These are phyloP conservation scores for Colletotrichum spaethianum DNA, from an alignment of 2,329 filamentous ascomycete species.

Conservation along the genomic window DNA sequence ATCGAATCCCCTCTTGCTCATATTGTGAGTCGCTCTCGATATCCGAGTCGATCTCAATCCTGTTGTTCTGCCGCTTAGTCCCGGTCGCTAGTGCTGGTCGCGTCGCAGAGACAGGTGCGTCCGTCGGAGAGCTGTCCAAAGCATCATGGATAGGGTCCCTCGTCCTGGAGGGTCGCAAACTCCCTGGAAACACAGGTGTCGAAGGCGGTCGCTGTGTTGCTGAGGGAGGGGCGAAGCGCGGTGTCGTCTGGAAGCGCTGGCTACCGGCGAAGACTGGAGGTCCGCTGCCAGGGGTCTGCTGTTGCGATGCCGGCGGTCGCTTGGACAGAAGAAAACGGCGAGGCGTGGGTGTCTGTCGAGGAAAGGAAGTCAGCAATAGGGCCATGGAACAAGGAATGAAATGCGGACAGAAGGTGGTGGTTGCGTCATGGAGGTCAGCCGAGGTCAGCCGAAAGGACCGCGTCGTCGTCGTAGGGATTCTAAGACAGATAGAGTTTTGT, in stretches of 20 bases:
- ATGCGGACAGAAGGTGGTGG: slow-evolving; percentile 34
- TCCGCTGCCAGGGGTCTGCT: slow-evolving; percentile 47
- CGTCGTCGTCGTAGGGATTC: slow-evolving; percentile 18
- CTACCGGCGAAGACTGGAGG: slow-evolving; percentile 34
- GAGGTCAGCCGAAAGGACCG: slow-evolving; percentile 34
- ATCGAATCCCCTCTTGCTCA: slow-evolving; percentile 44
- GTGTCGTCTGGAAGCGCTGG: slow-evolving; percentile 55
- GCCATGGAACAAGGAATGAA: neutral
- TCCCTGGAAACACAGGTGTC: slow-evolving; percentile 30
- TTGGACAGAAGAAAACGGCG: slow-evolving; percentile 56
- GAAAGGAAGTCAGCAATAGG: neutral
- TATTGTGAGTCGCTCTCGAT: slow-evolving; percentile 36
- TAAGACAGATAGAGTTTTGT: neutral
- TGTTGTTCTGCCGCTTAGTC: slow-evolving; percentile 32
- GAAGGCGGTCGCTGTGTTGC: slow-evolving; percentile 45
- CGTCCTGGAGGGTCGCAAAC: slow-evolving; percentile 45
- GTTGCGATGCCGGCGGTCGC: slow-evolving; percentile 50
- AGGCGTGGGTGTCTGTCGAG: slow-evolving; percentile 54
- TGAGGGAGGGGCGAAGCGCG: slow-evolving; percentile 53
- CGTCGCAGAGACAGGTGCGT: neutral
- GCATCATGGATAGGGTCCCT: slow-evolving; percentile 33
- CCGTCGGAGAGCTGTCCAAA: slow-evolving; percentile 30
- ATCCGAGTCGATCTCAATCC: slow-evolving; percentile 43
- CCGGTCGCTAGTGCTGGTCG: neutral
- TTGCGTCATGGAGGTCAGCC: slow-evolving; percentile 39